A percentile compares a stretch with the other conserved stretches of the same genome.
Evolutionary conservation across 2,329 filamentous ascomycete species (phyloP).

Genomic region (Aaosphaeria pasadenensis): DNA sequence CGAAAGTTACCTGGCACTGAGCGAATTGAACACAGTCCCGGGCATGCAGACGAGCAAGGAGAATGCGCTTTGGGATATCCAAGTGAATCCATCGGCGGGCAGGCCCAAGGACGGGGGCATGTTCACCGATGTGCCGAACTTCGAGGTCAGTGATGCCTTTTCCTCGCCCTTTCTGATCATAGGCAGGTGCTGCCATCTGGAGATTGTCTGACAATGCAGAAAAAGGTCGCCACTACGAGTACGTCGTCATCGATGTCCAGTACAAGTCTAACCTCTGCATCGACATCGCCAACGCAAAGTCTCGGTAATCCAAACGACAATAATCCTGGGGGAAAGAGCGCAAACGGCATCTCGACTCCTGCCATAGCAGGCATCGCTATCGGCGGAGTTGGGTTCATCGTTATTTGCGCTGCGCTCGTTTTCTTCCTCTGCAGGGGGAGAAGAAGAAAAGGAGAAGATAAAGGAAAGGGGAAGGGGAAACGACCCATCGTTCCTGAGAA

Average conservation of each 20-base stretch:
- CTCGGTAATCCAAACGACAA: no score
- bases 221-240: background rate
- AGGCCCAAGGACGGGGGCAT: slow-evolving; percentile 1
- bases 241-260: slow-evolving; percentile 1
- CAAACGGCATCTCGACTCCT: background rate
- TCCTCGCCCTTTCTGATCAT: no score
- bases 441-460: background rate
- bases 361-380: slow-evolving; percentile 5
- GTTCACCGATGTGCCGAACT: slow-evolving; percentile 1
- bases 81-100: slow-evolving; percentile 2
- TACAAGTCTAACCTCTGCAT: background rate
- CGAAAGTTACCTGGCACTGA: slow-evolving; percentile 1
- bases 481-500: no score
- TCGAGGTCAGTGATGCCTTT: background rate
- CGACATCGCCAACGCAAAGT: background rate
- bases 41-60: slow-evolving; percentile 3
- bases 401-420: background rate
- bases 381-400: background rate
- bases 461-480: no score
- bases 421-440: slow-evolving; percentile 1
- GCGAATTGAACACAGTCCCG: slow-evolving; percentile 1
- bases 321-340: no score
- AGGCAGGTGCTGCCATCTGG: no score
- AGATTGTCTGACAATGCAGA: background rate
- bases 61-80: slow-evolving; percentile 4